Evolutionary conservation across 768 basidiomycete species (phyloP).

Genomic region (Boletus sp.): DNA sequence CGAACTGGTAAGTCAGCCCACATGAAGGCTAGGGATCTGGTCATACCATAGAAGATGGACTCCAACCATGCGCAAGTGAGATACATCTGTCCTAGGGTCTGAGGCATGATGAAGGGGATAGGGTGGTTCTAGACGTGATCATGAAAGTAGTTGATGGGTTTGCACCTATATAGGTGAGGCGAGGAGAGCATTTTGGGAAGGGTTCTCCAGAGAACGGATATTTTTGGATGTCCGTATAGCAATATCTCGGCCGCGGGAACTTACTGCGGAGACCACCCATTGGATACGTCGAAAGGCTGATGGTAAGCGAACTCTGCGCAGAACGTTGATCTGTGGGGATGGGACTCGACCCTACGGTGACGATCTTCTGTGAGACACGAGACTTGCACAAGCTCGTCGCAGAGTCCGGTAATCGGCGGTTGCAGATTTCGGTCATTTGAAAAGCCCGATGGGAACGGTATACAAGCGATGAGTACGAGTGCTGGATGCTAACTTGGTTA

Average conservation of each 20-base stretch:
- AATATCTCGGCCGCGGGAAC: neutral
- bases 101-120: slow-evolving; percentile 2
- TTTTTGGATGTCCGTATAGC: neutral
- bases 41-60: slow-evolving; percentile 17
- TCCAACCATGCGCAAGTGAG: slow-evolving; percentile 15
- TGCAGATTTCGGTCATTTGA: neutral
- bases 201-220: no score
- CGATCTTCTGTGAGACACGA: neutral
- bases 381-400: neutral
- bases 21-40: neutral
- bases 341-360: neutral
- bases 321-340: neutral
- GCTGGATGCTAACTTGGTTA: no score
- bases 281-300: neutral
- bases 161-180: neutral
- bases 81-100: slow-evolving; percentile 17
- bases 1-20: neutral
- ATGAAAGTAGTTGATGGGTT: neutral
- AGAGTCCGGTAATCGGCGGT: neutral
- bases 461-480: neutral
- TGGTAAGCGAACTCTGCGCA: neutral
- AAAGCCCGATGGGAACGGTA: neutral
- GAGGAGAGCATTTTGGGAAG: neutral
- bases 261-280: neutral
- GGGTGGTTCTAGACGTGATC: neutral